Evolutionary conservation across 2,329 filamentous ascomycete genomes (phyloP).

Genomic region (Didymosphaeria variabile): DNA sequence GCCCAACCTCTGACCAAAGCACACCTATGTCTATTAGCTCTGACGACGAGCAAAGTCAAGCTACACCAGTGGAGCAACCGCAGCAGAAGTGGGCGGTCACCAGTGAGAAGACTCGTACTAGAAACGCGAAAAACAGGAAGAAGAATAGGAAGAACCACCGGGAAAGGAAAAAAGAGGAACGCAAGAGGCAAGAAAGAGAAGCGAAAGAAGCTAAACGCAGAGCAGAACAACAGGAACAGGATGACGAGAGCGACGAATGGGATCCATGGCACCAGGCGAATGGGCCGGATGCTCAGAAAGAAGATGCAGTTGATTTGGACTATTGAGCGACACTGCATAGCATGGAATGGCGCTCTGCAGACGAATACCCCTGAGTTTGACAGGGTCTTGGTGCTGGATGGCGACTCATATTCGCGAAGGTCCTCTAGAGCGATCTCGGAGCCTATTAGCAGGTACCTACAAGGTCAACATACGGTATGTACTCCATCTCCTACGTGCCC

Average conservation of each 20-base stretch:
- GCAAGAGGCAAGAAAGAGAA: constrained; percentile 29
- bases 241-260: constrained; percentile 51
- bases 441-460: neutral
- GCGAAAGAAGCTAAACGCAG: constrained; percentile 28
- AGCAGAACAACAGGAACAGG: constrained; percentile 27
- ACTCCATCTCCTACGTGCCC: constrained; percentile 10
- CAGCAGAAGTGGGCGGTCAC: constrained; percentile 40
- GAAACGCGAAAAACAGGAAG: constrained; percentile 26
- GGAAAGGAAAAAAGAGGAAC: constrained; percentile 34
- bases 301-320: constrained; percentile 55
- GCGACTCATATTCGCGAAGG: too few species aligned
- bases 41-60: constrained; percentile 20
- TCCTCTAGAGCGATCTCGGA: neutral
- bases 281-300: constrained; percentile 54
- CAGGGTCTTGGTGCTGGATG: neutral
- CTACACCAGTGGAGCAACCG: constrained; percentile 28
- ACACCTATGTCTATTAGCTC: constrained; percentile 19
- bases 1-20: constrained; percentile 14
- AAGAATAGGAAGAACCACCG: constrained; percentile 36
- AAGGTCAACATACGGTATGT: constrained; percentile 20
- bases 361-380: neutral
- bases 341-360: neutral
- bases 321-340: constrained; percentile 48
- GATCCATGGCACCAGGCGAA: constrained; percentile 56
- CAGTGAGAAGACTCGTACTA: constrained; percentile 36